Evolutionary conservation across 352 stramenopile genomes (phyloP).

Genomic region (Albugo candida): DNA sequence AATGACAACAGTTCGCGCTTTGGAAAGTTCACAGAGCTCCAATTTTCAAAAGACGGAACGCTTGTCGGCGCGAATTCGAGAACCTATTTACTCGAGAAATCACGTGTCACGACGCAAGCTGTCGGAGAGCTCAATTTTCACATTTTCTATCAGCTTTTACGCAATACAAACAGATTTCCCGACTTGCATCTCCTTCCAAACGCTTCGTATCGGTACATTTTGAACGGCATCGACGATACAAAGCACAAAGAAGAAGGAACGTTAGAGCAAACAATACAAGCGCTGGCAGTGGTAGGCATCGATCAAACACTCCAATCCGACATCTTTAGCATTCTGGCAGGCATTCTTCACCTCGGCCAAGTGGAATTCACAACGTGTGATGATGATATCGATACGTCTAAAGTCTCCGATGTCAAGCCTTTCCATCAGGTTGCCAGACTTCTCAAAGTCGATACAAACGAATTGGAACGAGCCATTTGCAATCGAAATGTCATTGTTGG

Average conservation of each 20-base stretch:
- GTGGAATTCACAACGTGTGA: conserved; percentile 60
- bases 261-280: conserved; percentile 51
- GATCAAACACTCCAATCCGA: conserved; percentile 55
- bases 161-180: conserved; percentile 28
- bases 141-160: conserved; percentile 86
- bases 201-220: conserved; percentile 54
- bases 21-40: conserved; percentile 74
- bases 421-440: conserved; percentile 38
- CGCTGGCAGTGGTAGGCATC: conserved; percentile 80
- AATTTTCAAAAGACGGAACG: conserved; percentile 49
- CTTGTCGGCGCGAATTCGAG: conserved; percentile 63
- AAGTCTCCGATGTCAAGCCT: conserved; percentile 29
- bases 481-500: conserved; percentile 71
- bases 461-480: conserved; percentile 47
- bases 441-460: conserved; percentile 27
- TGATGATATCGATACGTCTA: conserved; percentile 60
- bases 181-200: conserved; percentile 28
- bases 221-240: conserved; percentile 10
- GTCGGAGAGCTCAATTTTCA: conserved; percentile 84
- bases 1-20: conserved; percentile 78
- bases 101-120: conserved; percentile 71
- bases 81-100: conserved; percentile 87
- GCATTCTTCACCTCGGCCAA: conserved; percentile 85
- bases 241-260: conserved; percentile 29
- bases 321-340: conserved; percentile 76